A percentile compares a stretch with the other conserved stretches of the same genome.
Evolutionary conservation across 1,284 basidiomycete genomes (phyloP).

Genomic region (Boletus smithii): DNA sequence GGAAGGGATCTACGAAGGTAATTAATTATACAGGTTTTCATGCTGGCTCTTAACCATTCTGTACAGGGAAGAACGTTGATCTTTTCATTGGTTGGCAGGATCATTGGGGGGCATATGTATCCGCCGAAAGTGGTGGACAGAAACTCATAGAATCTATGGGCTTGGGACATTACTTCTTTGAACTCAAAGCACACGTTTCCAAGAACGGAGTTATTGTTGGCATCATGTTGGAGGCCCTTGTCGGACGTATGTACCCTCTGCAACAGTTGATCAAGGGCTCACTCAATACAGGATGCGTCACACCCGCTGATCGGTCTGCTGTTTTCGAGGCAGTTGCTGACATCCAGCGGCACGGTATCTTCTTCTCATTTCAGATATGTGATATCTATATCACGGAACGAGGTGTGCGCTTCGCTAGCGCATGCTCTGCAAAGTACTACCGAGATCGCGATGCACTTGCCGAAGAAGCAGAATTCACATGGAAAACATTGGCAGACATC

Average conservation of each 20-base stretch:
- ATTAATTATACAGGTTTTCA: neutral
- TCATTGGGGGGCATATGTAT: slow-evolving; percentile 28
- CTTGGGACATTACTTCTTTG: slow-evolving; percentile 38
- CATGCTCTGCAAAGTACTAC: slow-evolving; percentile 18
- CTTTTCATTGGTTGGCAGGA: slow-evolving; percentile 37
- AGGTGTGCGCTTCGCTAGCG: slow-evolving; percentile 31
- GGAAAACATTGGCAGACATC: slow-evolving; percentile 21
- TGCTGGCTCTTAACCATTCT: neutral
- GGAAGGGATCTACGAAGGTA: slow-evolving; percentile 34
- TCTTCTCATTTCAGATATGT: slow-evolving; percentile 26
- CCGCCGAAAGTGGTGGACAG: slow-evolving; percentile 36
- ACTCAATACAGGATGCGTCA: slow-evolving; percentile 25
- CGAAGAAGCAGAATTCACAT: slow-evolving; percentile 15
- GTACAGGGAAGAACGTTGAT: slow-evolving; percentile 33
- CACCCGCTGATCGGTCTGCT: slow-evolving; percentile 37
- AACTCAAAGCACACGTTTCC: slow-evolving; percentile 45
- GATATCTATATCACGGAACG: slow-evolving; percentile 33
- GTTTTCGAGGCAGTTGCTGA: slow-evolving; percentile 42
- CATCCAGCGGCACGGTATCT: slow-evolving; percentile 37
- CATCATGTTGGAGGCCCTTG: slow-evolving; percentile 42
- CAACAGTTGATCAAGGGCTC: slow-evolving; percentile 5
- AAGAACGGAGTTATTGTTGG: slow-evolving; percentile 42
- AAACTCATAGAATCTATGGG: slow-evolving; percentile 36
- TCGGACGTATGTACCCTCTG: slow-evolving; percentile 37
- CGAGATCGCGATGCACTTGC: slow-evolving; percentile 28